Base-by-base conservation (phyloP, 1,284 basidiomycete genomes). In the Takashimella koratensis region DNA sequence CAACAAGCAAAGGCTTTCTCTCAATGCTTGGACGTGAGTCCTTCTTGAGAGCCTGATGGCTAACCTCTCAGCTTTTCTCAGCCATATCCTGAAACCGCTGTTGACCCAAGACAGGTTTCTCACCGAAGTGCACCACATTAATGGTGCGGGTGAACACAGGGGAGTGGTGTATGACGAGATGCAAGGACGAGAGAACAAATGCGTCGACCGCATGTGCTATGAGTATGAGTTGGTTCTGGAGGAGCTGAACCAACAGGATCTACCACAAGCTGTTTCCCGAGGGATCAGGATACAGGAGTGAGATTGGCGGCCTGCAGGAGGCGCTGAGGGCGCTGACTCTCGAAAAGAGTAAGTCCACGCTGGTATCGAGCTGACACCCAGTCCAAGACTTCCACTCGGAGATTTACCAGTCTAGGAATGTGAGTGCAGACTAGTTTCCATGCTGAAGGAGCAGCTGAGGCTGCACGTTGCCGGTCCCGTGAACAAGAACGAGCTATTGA, bases 111-210 rank as follows among this genome's bases (percentile, higher is more conserved):
- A 88, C 50, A 90, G 91, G 43, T 98, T 92, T 65, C 81, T 89
- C 12, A 98, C 96, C 11, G 95, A 98, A 79, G 88, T 94, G 16
- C 90, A 94, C 73, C 94, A 98, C 73, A 85, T 98, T 65, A 89
- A 97, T 73, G 82, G 83, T 11, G 84, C 90, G 67, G 94, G 91
- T 3, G 85, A 95, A 66, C 86, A 98, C 69, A 89, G 90, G 10
- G 96, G 96, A 45, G 96, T 99, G 2, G 96, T 99, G 24, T 97
- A 94, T 74, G 90, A 87, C 65, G 90, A 95, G 78, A 99, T 99
- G 96, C 95, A 98, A 78, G 96, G 92, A 1, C 83, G 95, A 45
- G 88, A 98, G 78, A 98, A 98, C 69, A 90, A 88, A 4, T 84
- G 88, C 0, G 86, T 84, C 12, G 92, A 97, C 77, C 79, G 97